Conservation (phyloP, 345 rosid genomes). For the Eucalyptus fibrosa region DNA sequence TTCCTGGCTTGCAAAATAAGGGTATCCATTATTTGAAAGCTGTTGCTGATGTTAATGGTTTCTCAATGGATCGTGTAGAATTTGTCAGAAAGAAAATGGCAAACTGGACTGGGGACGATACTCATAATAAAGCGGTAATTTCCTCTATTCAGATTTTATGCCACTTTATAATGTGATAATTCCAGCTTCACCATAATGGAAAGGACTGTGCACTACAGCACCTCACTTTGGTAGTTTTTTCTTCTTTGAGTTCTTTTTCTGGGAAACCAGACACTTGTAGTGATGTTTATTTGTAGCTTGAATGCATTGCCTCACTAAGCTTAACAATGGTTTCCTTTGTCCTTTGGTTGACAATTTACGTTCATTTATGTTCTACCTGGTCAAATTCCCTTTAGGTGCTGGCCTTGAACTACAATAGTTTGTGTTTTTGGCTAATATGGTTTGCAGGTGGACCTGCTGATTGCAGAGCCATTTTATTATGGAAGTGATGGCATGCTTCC, state of each 20-base stretch:
- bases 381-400: not conserved
- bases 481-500: conserved; percentile 79
- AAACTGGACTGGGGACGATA: conserved; percentile 28
- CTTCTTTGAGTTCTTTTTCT: not conserved
- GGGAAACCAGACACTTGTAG: not conserved
- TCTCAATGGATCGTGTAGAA: conserved; percentile 39
- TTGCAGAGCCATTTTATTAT: conserved; percentile 79
- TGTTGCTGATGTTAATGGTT: conserved; percentile 51
- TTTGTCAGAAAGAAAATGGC: conserved; percentile 28
- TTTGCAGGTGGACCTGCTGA: conserved; percentile 65
- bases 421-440: not conserved
- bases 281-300: not conserved
- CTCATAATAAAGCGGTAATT: conserved; percentile 42
- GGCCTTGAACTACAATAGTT: not conserved
- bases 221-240: not conserved
- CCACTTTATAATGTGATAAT: not conserved
- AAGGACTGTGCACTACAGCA: not conserved
- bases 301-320: not conserved
- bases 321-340: not conserved
- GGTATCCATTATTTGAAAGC: conserved; percentile 49
- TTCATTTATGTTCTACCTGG: not conserved
- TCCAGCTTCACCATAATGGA: not conserved
- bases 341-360: not conserved
- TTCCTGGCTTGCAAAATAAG: conserved; percentile 58
- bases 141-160: not conserved